phyloP scores from a whole-genome alignment of 208 protist genomes.

The Wallacemonas rigidus region DNA sequence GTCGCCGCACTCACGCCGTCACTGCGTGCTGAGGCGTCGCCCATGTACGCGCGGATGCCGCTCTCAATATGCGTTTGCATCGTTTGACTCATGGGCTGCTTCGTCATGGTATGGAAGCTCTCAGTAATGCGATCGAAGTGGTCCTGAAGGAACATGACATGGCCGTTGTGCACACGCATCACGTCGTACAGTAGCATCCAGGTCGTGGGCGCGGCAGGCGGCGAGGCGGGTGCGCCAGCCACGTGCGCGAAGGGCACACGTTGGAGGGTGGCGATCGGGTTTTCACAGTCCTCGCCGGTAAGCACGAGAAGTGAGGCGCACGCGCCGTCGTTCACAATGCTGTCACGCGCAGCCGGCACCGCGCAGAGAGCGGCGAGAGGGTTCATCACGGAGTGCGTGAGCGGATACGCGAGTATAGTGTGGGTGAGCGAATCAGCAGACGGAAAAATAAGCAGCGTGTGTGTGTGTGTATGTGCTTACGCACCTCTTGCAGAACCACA shows the following conservation, averaged over 20 bases:
- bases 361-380: neutral
- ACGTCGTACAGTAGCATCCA: constrained; percentile 77
- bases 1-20: constrained; percentile 9
- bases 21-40: constrained; percentile 11
- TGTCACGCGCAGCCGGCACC: constrained; percentile 8
- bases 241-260: neutral
- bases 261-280: neutral
- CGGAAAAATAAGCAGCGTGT: neutral
- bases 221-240: neutral
- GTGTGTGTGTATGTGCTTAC: constrained; percentile 11
- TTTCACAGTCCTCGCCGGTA: neutral
- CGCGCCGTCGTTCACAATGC: constrained; percentile 23
- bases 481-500: neutral
- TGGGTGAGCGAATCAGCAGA: too few relatives aligned
- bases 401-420: too few relatives aligned
- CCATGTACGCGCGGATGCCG: constrained; percentile 37
- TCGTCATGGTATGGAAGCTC: constrained; percentile 35
- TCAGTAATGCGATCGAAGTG: constrained; percentile 56
- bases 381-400: neutral
- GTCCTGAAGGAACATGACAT: constrained; percentile 50
- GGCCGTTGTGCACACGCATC: constrained; percentile 47
- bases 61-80: constrained; percentile 20
- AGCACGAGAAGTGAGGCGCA: neutral
- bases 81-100: constrained; percentile 15
- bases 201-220: neutral